Percentiles rank a stretch among this genome's conserved stretches.
These are phyloP conservation scores for Stachybotrys echinatus DNA, from an alignment of 2,329 filamentous ascomycete species.

Conservation along the genomic window DNA sequence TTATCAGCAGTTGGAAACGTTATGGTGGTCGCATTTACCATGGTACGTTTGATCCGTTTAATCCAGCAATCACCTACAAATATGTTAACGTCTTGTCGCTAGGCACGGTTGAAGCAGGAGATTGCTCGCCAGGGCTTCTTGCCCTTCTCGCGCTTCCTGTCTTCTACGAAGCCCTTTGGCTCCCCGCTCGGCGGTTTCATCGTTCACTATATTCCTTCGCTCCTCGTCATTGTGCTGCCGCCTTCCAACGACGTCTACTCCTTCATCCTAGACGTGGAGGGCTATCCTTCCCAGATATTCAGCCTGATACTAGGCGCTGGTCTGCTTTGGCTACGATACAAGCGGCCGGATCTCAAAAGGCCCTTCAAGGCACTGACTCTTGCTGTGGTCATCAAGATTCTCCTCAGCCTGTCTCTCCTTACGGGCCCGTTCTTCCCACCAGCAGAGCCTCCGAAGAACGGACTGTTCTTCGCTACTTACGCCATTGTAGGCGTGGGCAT, in stretches of 20 bases:
- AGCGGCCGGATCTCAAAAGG: conserved; percentile 52
- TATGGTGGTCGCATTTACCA: conserved; percentile 64
- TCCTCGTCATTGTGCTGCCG: conserved; percentile 61
- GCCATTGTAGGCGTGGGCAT: conserved; percentile 46
- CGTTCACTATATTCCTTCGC: conserved; percentile 62
- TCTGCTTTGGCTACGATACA: conserved; percentile 54
- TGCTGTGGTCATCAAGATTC: conserved; percentile 50
- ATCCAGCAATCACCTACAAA: no score
- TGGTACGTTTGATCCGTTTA: no score
- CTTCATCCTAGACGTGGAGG: conserved; percentile 69
- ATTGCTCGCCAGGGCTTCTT: conserved; percentile 67
- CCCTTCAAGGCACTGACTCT: conserved; percentile 62
- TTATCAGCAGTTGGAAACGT: conserved; percentile 66
- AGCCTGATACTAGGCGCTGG: conserved; percentile 52
- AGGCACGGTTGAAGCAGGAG: conserved; percentile 68
- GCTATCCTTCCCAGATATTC: conserved; percentile 60
- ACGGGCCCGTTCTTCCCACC: conserved; percentile 60
- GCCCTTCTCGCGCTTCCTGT: conserved; percentile 54
- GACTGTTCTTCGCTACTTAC: conserved; percentile 49
- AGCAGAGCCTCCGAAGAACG: conserved; percentile 35
- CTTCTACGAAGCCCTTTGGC: conserved; percentile 61
- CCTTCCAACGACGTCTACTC: conserved; percentile 63
- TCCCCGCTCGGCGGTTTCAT: conserved; percentile 64
- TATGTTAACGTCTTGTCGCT: no score
- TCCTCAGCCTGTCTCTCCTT: conserved; percentile 49